phyloP scores from a whole-genome alignment of 208 protist species.

The Acanthamoeba culbertsoni region DNA sequence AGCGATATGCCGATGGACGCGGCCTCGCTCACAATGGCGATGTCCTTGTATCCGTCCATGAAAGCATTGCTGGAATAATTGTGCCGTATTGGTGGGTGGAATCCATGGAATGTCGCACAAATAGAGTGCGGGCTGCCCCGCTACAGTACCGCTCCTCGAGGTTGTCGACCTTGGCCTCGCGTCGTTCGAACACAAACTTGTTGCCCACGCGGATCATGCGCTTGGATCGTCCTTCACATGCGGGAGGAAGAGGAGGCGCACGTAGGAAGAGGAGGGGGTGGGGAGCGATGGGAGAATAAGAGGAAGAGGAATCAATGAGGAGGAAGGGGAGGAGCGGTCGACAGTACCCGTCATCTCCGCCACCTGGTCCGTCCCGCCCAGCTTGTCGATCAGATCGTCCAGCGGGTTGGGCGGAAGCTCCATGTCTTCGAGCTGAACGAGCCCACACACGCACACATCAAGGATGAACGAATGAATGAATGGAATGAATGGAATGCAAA shows the following conservation, averaged over 20 bases:
- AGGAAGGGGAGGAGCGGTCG: background rate
- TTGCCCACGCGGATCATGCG: background rate
- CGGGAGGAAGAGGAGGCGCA: background rate
- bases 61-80: background rate
- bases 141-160: background rate
- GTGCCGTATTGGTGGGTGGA: too few relatives aligned
- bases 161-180: background rate
- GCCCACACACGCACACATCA: background rate
- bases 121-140: background rate
- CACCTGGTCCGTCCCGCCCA: background rate
- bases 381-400: slow-evolving; percentile 26
- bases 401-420: slow-evolving; percentile 8
- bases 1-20: slow-evolving; percentile 58
- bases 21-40: slow-evolving; percentile 39
- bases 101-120: background rate
- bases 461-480: background rate
- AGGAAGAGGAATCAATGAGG: background rate
- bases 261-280: background rate
- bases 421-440: background rate
- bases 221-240: background rate
- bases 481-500: background rate
- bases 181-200: background rate
- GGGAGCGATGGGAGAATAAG: background rate
- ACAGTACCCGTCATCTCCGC: background rate
- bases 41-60: background rate